phyloP scores from a whole-genome alignment of 345 rosid species.

The Lepidium africanum region DNA sequence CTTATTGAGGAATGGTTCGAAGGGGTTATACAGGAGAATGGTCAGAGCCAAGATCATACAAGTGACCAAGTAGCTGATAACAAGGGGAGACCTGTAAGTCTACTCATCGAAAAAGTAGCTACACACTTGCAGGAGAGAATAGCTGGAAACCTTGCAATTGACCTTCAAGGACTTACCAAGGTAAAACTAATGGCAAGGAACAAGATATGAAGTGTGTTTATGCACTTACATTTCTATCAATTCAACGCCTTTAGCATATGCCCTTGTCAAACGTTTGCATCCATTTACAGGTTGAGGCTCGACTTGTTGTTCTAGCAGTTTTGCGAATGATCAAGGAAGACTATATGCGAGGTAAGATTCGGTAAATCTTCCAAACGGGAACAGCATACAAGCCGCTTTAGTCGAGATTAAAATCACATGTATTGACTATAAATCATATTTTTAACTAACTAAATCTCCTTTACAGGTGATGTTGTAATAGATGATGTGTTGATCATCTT shows the following conservation, averaged over 20 bases:
- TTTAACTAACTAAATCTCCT: conserved; percentile 3
- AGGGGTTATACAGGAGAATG: conserved; percentile 62
- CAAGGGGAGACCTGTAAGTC: conserved; percentile 40
- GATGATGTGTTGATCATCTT: conserved; percentile 70
- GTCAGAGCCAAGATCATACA: conserved; percentile 30
- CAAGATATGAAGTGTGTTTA: neutral
- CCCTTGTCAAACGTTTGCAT: conserved; percentile 11
- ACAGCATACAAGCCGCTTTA: neutral
- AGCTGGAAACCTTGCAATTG: conserved; percentile 51
- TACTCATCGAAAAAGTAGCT: conserved; percentile 78
- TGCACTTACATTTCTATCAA: conserved; percentile 3
- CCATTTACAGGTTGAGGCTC: conserved; percentile 72
- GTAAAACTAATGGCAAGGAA: conserved; percentile 28
- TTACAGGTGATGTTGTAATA: conserved; percentile 53
- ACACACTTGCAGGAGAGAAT: conserved; percentile 50
- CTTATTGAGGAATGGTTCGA: conserved; percentile 97
- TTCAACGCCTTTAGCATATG: conserved; percentile 5
- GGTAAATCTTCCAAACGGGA: neutral
- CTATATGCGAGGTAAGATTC: conserved; percentile 40
- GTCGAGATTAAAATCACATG: neutral
- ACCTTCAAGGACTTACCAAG: conserved; percentile 78
- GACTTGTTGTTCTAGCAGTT: conserved; percentile 87
- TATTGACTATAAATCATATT: neutral
- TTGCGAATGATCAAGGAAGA: conserved; percentile 88
- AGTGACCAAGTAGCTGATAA: conserved; percentile 32